Base-by-base conservation (phyloP, 1,139 yeast species). In the Taiozyma sp. region DNA sequence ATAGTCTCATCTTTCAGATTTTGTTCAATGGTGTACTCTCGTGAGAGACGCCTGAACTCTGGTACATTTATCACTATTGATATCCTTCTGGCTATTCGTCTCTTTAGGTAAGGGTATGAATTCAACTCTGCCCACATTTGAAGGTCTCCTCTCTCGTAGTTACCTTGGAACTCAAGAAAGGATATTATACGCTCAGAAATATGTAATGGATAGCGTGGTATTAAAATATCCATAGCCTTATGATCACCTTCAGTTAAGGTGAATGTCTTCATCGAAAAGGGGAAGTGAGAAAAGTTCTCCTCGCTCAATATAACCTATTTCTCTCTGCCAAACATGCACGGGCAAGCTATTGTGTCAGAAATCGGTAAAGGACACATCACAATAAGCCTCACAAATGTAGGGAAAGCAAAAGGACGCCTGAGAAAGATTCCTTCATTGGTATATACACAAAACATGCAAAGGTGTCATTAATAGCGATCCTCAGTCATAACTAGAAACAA, bases 401-500 rank as follows among this genome's bases (percentile, higher is more conserved):
- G 19, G 19, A 19, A 19, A 19, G 2, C 2, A 19, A 19, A 19
- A 19, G 19, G 19, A 19, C 19, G 2, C 2, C 2, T 24, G 3
- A 24, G 26, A 24, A 1, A 24, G 26, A 24, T 28, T 28, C 2
- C 2, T 9, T 28, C 13, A 28, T 9, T 4, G 3, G 13, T 28
- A 28, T 4, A 28, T 9, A 28, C 30, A 11, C 30, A 3, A 2
- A 3, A 26, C 7, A 8, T 10, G 13, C 13, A 30, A 1, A 11
- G n/a, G 11, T 10, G 34, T 24, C n/a, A 11, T 30, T 11, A 30
- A 8, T 10, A 14, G 14, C 41, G 59, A 50, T 62, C 65, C 45
- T 58, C 62, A 24, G 34, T 59, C 58, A 50, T 81, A 85, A 40
- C 66, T 63, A 13, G 86, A 89, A 62, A 83, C 88, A 43, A 79